These are phyloP conservation scores for Bremia lactucae DNA, from an alignment of 352 stramenopile genomes.

Conservation along the genomic window DNA sequence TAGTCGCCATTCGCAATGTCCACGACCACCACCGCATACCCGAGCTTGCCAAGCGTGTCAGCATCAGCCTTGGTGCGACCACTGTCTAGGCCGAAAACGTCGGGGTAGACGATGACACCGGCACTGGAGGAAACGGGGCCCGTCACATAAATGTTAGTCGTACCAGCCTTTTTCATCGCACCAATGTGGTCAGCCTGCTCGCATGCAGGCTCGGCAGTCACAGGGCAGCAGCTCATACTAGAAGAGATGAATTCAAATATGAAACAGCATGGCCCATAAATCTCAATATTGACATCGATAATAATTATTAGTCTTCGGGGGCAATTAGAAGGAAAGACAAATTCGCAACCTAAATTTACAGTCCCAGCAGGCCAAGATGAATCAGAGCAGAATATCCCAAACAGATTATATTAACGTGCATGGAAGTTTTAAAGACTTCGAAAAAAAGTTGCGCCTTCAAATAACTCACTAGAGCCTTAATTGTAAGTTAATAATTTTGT, in stretches of 20 bases:
- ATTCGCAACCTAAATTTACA: no score
- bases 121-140: slow-evolving; percentile 51
- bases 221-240: slow-evolving; percentile 73
- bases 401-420: no score
- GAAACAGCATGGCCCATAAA: slow-evolving; percentile 28
- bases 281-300: no score
- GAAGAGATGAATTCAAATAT: not conserved
- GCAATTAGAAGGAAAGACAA: no score
- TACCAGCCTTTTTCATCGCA: slow-evolving; percentile 53
- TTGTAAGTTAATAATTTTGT: no score
- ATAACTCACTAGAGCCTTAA: no score
- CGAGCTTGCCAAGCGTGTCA: slow-evolving; percentile 59
- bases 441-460: no score
- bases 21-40: slow-evolving; percentile 65
- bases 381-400: no score
- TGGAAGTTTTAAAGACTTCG: no score
- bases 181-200: slow-evolving; percentile 33
- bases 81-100: slow-evolving; percentile 74
- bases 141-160: slow-evolving; percentile 64
- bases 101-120: slow-evolving; percentile 57
- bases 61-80: slow-evolving; percentile 71
- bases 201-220: slow-evolving; percentile 46
- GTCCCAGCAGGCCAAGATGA: no score
- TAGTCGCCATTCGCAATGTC: slow-evolving; percentile 64
- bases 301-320: no score